These are phyloP conservation scores for Pyricularia pennisetigena DNA, from an alignment of 2,329 filamentous ascomycete genomes.

Conservation along the genomic window DNA sequence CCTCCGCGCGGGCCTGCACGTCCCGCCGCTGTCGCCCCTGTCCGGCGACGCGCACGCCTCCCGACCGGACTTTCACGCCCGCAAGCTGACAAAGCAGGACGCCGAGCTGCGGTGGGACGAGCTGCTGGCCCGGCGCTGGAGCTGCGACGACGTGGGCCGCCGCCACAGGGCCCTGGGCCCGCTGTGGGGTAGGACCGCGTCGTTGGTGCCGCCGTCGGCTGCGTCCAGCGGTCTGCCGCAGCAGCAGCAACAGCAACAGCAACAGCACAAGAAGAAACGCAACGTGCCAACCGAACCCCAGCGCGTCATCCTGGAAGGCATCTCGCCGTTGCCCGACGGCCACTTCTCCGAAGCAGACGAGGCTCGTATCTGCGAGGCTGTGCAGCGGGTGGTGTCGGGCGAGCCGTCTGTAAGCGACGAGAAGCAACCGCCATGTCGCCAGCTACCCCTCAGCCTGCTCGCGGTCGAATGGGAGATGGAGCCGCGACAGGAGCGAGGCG, in stretches of 20 bases:
- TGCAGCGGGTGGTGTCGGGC: conserved; percentile 2
- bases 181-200: conserved; percentile 30
- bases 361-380: conserved; percentile 4
- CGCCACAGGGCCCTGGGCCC: conserved; percentile 52
- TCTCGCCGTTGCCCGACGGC: conserved; percentile 13
- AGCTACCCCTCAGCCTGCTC: not conserved
- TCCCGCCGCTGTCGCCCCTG: conserved; percentile 38
- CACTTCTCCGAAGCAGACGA: not conserved
- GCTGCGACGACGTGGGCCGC: conserved; percentile 39
- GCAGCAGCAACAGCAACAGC: not conserved
- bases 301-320: conserved; percentile 29
- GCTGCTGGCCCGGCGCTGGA: conserved; percentile 27
- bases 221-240: conserved; percentile 7
- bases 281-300: conserved; percentile 9
- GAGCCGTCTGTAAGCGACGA: not conserved
- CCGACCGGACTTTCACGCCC: conserved; percentile 15
- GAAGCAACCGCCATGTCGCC: not conserved
- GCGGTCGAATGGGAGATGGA: not conserved
- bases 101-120: conserved; percentile 47
- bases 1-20: conserved; percentile 52
- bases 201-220: conserved; percentile 7
- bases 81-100: conserved; percentile 22
- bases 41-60: conserved; percentile 11
- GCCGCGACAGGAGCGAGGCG: not conserved
- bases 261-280: not conserved